Base-by-base conservation (phyloP, 73 alveolate species). In the Paramecium sexaurelia region DNA sequence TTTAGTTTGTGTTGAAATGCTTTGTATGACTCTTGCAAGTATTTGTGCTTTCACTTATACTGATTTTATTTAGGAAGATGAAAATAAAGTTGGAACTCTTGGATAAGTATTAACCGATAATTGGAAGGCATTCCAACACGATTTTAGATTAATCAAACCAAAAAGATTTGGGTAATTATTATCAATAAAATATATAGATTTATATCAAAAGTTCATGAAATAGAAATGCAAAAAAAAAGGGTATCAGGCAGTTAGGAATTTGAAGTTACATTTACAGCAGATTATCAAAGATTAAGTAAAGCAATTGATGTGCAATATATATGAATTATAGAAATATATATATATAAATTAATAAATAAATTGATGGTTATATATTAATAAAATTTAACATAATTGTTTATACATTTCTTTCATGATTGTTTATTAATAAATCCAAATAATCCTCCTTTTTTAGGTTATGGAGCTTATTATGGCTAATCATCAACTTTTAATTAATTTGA, bases 1-100 rank as follows among this genome's bases (percentile, higher is more conserved):
- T n/a, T 71, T 88, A 17, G 94, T 88, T 22, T 88, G 94, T 24
- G 33, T 88, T 22, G 94, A 88, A 69, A 88, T 88, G 94, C 57
- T 75, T 10, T 32, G 47, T 24, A 88, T 88, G 94, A 41, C 94
- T 24, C 75, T 68, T 20, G 94, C 94, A 37, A 45, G 94, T 33
- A 82, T 75, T 15, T 41, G 33, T 22, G 94, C 94, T 6, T 88
- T 68, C 71, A 43, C 88, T 68, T 88, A 88, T 29, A 69, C 20
- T 6, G 83, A 75, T 5, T 88, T 88, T 68, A 40, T 41, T 8
- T 2, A 43, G 6, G 39, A 41, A 71, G 39, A 22, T 10, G 86
- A 71, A 88, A 82, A 68, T 29, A 22, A 88, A 51, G 43, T 26
- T 29, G 87, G 90, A 29, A 41, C 85, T 7, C 19, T 88, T 22